Conservation (phyloP, 805 yeast genomes). For the Schwanniomyces occidentalis region DNA sequence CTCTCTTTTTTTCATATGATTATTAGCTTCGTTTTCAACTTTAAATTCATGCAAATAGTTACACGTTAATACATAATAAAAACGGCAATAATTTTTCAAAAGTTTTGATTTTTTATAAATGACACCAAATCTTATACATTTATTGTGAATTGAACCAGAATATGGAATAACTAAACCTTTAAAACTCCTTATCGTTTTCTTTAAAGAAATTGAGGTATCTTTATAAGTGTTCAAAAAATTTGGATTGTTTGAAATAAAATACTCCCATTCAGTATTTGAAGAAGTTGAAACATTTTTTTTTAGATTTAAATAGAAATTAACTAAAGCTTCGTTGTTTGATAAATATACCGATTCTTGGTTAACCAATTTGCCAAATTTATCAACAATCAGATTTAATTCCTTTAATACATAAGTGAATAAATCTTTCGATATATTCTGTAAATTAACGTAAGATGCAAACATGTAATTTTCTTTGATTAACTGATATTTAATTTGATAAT, state of each 20-base stretch:
- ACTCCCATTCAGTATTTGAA: conserved; percentile 37
- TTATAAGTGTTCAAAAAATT: conserved; percentile 56
- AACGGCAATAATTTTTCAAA: conserved; percentile 38
- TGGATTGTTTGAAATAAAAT: conserved; percentile 37
- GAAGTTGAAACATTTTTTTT: conserved; percentile 25
- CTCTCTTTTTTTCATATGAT: conserved; percentile 10
- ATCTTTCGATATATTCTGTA: conserved; percentile 42
- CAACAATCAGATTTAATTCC: conserved; percentile 33
- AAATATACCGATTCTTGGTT: conserved; percentile 22
- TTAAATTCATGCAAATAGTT: conserved; percentile 45
- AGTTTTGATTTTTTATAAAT: conserved; percentile 42
- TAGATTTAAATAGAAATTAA: conserved; percentile 24
- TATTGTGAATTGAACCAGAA: conserved; percentile 38
- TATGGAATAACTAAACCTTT: conserved; percentile 37
- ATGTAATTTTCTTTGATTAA: conserved; percentile 41
- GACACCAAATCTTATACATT: conserved; percentile 39
- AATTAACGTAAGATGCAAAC: conserved; percentile 41
- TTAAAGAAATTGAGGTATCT: conserved; percentile 47
- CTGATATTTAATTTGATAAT: conserved; percentile 42
- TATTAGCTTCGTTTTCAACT: conserved; percentile 23
- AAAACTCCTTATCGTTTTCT: conserved; percentile 44
- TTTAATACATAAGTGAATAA: conserved; percentile 36
- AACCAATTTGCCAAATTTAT: conserved; percentile 32
- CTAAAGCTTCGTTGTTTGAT: conserved; percentile 8
- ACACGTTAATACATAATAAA: conserved; percentile 41